Evolutionary conservation across 176 grass and related monocot species (phyloP), one percentile per base, ranked within the genome.

Genomic region (Carex myosuroides): DNA sequence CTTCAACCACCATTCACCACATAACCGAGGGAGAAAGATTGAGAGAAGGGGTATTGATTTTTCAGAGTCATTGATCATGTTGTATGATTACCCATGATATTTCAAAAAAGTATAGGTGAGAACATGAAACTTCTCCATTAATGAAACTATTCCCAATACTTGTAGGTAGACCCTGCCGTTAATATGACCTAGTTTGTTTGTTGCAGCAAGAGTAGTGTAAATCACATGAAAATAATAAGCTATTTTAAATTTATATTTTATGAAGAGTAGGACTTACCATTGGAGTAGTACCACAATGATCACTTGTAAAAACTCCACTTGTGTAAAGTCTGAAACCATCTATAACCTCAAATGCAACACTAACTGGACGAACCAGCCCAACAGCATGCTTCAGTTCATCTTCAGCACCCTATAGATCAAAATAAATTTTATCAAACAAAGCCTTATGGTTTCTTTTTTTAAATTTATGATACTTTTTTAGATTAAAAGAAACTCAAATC

Each of bases 321-420:
- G 90, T 94, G 91, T 99, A 99, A 26, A 84, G 41, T 75, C 62
- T 93, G 88, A 99, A 99, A 67, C 80, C 91, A 0, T 39, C 0
- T 66, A 94, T 86, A 76, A 92, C 96, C 84, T 99, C 0, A 56
- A 94, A 99, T 56, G 96, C 96, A 76, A 99, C 91, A 62, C 96
- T 99, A 24, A 99, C 96, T 4, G 96, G 96, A n/a, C 96, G 92
- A 89, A 99, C 96, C 41, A 99, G 52, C 29, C 88, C 96, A 18
- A 95, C 96, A 10, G 96, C 96, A 63, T 99, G 86, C 84, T 95
- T 93, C 86, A 99, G 77, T 62, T 99, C 96, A 79, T 94, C 91
- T 82, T 99, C 96, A 39, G 89, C 89, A 76, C 82, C 90, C 96
- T 99, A 37, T 92, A 44, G 11, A 89, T 70, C 33, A 24, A 17